Percentiles rank a stretch among this genome's conserved stretches.
phyloP scores from a whole-genome alignment of 139 green algal genomes.

The Chlamydomonas sphaeroides region DNA sequence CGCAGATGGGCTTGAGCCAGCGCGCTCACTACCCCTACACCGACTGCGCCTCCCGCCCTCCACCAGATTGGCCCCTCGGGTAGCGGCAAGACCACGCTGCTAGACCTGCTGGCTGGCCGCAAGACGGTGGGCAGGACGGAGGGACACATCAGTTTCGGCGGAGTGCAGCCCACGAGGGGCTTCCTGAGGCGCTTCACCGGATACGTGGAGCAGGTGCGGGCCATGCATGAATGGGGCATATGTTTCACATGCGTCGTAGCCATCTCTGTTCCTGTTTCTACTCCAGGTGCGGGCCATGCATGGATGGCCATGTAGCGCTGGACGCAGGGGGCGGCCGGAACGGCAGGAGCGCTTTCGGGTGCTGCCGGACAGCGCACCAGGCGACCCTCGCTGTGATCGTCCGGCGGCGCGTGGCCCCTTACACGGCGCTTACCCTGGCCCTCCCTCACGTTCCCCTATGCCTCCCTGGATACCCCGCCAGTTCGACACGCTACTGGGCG shows the following conservation, averaged over 20 bases:
- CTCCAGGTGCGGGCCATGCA: too few species aligned
- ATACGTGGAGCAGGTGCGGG: conserved; percentile 45
- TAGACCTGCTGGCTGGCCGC: conserved; percentile 66
- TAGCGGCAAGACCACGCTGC: conserved; percentile 85
- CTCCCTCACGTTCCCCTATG: too few species aligned
- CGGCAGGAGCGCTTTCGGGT: too few species aligned
- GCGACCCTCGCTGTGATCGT: too few species aligned
- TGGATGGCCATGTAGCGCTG: too few species aligned
- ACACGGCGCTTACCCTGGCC: too few species aligned
- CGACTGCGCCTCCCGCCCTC: background rate
- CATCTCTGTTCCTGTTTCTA: too few species aligned
- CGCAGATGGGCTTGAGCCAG: background rate
- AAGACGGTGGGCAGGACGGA: conserved; percentile 49
- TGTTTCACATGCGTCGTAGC: too few species aligned
- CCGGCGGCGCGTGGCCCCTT: too few species aligned
- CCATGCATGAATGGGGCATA: too few species aligned
- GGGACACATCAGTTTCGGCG: conserved; percentile 74
- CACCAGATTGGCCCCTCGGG: conserved; percentile 77
- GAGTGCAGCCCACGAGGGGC: conserved; percentile 51
- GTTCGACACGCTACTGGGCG: conserved; percentile 73
- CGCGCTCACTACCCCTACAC: background rate
- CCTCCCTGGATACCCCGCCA: background rate
- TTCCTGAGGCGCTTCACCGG: conserved; percentile 68
- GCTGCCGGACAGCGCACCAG: too few species aligned
- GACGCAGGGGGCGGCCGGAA: too few species aligned